Percentiles rank a stretch among this genome's conserved stretches.
phyloP scores from a whole-genome alignment of 202 grass and related monocot genomes.

The Sporobolus alterniflorus region DNA sequence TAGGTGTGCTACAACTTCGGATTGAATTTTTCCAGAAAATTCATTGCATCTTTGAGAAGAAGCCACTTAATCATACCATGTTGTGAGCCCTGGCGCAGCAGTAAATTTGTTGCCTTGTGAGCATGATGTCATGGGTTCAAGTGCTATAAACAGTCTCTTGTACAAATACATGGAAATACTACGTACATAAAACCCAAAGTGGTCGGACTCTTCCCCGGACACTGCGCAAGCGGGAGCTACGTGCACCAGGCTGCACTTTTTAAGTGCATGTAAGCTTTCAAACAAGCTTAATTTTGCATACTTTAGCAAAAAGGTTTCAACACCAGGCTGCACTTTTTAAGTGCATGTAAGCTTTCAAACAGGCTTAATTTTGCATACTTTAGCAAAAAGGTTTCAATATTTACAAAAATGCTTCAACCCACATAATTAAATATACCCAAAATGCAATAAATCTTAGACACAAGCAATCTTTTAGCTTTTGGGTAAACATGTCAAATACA shows the following conservation, averaged over 20 bases:
- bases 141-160: no score
- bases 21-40: not conserved
- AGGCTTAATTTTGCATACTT: not conserved
- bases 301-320: not conserved
- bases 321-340: no score
- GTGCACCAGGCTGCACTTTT: no score
- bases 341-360: not conserved
- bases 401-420: not conserved
- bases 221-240: no score
- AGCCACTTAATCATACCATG: not conserved
- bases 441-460: not conserved
- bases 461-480: not conserved
- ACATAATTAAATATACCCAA: not conserved
- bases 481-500: not conserved
- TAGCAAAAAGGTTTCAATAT: not conserved
- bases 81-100: not conserved
- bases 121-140: no score
- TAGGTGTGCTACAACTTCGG: not conserved
- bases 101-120: no score
- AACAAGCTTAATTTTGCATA: not conserved
- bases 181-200: no score
- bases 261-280: not conserved
- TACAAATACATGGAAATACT: no score
- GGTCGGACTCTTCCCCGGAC: no score
- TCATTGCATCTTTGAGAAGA: not conserved